Base-by-base conservation (phyloP, 1,284 basidiomycete species). In the Cutaneotrichosporon mucoides region DNA sequence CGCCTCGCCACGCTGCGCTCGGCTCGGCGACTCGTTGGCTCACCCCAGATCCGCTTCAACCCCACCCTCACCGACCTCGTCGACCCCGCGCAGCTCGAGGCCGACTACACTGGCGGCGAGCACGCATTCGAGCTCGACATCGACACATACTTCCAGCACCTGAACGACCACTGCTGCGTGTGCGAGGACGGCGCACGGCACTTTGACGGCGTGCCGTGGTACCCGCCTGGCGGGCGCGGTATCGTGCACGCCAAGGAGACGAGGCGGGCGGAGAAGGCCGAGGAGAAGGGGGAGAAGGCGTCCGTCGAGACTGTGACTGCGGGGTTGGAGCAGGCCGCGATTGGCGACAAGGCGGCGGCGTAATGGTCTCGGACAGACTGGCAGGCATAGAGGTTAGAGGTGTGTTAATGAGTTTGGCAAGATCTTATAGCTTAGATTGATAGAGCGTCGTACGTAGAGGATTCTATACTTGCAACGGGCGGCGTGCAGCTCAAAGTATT, bases 21-120 rank as follows among this genome's bases (percentile, higher is more conserved):
- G 24, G 24, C 24, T 24, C 24, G 24, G 24, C 24, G 24, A n/a
- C 41, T 43, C 11, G 5, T 44, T 16, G 6, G 36, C 35, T 49
- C n/a, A 49, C 35, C 2, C 6, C 43, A 89, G 87, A 89, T 91
- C 84, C 84, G 86, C 35, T 93, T 94, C 77, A 92, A 94, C 71
- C 89, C 90, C 3, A 82, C 88, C 62, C 80, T 94, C 10, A 75
- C 82, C 24, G 88, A 90, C 56, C 84, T 92, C 41, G 82, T 94
- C 15, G 87, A 88, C 1, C 77, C 78, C 7, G 83, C 84, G 5
- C 91, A 93, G 65, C 84, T 95, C 5, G 89, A 92, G 68, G 83
- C 84, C 15, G 49, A 51, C 0, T 87, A 90, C 66, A 88, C 90
- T 66, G 90, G 90, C 13, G 92, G 92, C 2, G 81, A 84, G 8